phyloP scores from a whole-genome alignment of 1,284 basidiomycete species.

The Psilocybe mexicana region DNA sequence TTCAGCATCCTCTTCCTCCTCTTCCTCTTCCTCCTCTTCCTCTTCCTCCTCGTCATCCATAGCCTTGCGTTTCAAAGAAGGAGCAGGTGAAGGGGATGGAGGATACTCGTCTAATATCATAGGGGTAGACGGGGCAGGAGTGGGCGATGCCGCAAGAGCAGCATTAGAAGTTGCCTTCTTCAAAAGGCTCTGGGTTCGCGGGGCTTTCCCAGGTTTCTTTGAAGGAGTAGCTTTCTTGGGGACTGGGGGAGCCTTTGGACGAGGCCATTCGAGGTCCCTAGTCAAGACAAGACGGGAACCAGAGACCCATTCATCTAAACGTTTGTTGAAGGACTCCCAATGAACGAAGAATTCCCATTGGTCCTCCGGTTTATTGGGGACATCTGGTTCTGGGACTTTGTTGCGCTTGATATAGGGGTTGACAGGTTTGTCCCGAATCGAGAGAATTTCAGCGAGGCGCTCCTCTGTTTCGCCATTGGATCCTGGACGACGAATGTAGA shows the following conservation, averaged over 20 bases:
- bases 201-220: conserved; percentile 64
- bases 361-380: conserved; percentile 61
- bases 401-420: conserved; percentile 59
- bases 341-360: conserved; percentile 95
- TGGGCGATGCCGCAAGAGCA: conserved; percentile 53
- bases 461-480: conserved; percentile 79
- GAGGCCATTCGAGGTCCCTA: conserved; percentile 95
- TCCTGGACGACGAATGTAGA: conserved; percentile 82
- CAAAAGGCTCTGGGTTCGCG: conserved; percentile 57
- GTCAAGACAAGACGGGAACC: conserved; percentile 83
- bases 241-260: conserved; percentile 68
- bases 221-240: conserved; percentile 48
- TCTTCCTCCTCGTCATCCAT: conserved; percentile 57
- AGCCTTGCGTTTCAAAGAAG: conserved; percentile 59
- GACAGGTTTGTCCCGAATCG: conserved; percentile 82
- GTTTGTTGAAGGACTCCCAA: conserved; percentile 98
- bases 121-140: conserved; percentile 51
- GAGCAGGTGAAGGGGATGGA: conserved; percentile 57
- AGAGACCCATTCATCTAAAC: conserved; percentile 98
- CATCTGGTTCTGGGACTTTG: conserved; percentile 44
- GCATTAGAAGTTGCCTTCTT: conserved; percentile 81
- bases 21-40: conserved; percentile 53
- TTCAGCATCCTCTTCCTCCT: conserved; percentile 54
- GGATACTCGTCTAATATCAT: conserved; percentile 40
- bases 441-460: conserved; percentile 90